Evolutionary conservation across 2,329 filamentous ascomycete genomes (phyloP).

Genomic region (Penicillium palitans): DNA sequence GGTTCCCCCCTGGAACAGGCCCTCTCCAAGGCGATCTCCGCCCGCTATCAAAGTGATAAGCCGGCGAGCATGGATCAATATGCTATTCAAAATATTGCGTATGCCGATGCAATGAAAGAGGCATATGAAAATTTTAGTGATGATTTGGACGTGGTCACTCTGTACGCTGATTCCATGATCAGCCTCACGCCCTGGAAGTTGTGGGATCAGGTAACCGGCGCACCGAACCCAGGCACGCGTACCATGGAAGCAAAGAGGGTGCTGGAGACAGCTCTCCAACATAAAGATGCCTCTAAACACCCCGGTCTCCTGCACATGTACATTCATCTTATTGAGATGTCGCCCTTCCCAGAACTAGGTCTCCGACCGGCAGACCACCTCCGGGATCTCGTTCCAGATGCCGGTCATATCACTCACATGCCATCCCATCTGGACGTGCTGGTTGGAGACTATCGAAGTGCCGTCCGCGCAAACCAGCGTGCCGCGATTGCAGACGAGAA

Average conservation of each 20-base stretch:
- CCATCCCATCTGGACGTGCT: slow-evolving; percentile 74
- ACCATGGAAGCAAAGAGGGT: slow-evolving; percentile 60
- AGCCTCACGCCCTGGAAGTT: slow-evolving; percentile 65
- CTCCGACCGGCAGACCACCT: slow-evolving; percentile 62
- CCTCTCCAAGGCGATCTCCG: slow-evolving; percentile 62
- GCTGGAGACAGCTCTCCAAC: slow-evolving; percentile 59
- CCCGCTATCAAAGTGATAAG: slow-evolving; percentile 59
- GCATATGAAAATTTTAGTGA: slow-evolving; percentile 56
- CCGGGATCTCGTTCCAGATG: slow-evolving; percentile 65
- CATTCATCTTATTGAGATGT: slow-evolving; percentile 79
- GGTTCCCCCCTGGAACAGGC: slow-evolving; percentile 59
- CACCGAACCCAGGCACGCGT: slow-evolving; percentile 55
- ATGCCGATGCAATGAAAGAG: slow-evolving; percentile 61
- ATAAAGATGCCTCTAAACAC: slow-evolving; percentile 55
- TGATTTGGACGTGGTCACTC: slow-evolving; percentile 63
- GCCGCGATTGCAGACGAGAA: slow-evolving; percentile 69
- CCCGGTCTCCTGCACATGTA: slow-evolving; percentile 73
- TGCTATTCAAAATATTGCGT: slow-evolving; percentile 57
- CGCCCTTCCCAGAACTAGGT: slow-evolving; percentile 62
- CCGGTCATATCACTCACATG: slow-evolving; percentile 74
- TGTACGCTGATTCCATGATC: slow-evolving; percentile 67
- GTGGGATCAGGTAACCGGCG: slow-evolving; percentile 61
- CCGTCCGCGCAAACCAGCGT: slow-evolving; percentile 65
- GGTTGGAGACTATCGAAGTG: slow-evolving; percentile 67
- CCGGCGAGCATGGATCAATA: slow-evolving; percentile 49